phyloP scores from a whole-genome alignment of 805 yeast genomes.

The Torulaspora gathmanii region DNA sequence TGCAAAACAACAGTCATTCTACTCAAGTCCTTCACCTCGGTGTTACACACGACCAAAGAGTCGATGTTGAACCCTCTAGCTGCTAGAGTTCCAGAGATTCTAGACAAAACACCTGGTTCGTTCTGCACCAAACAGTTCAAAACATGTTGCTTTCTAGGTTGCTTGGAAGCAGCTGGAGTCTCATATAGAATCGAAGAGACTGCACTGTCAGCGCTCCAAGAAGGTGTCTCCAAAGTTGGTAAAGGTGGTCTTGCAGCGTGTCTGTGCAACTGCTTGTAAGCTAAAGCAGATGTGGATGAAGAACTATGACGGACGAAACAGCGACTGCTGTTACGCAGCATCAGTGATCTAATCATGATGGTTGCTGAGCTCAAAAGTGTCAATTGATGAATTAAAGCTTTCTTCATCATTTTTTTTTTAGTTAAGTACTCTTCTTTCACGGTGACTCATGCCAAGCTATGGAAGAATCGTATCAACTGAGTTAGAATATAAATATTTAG shows the following conservation, averaged over 20 bases:
- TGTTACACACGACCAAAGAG: conserved; percentile 91
- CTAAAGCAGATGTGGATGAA: conserved; percentile 87
- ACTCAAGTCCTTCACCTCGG: conserved; percentile 91
- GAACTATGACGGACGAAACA: conserved; percentile 30
- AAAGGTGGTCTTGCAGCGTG: conserved; percentile 82
- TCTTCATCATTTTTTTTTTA: conserved; percentile 3
- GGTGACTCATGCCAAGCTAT: conserved; percentile 3
- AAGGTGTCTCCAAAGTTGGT: conserved; percentile 89
- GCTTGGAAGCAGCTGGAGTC: conserved; percentile 54
- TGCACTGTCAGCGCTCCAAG: conserved; percentile 95
- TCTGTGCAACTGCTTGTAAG: conserved; percentile 87
- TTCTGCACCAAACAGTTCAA: conserved; percentile 96
- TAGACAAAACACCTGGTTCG: conserved; percentile 95
- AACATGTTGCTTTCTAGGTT: conserved; percentile 78
- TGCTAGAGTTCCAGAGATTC: conserved; percentile 91
- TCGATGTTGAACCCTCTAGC: conserved; percentile 98
- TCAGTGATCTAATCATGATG: conserved; percentile 21
- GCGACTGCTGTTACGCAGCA: conserved; percentile 16
- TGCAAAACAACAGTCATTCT: conserved; percentile 94
- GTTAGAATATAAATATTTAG: conserved; percentile 4
- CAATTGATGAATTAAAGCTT: neutral
- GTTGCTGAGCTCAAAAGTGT: neutral
- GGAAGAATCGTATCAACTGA: conserved; percentile 2
- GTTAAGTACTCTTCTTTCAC: neutral
- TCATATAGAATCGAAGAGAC: conserved; percentile 93